Conservation (phyloP, 2,329 filamentous ascomycete species). For the Colletotrichum salicis region DNA sequence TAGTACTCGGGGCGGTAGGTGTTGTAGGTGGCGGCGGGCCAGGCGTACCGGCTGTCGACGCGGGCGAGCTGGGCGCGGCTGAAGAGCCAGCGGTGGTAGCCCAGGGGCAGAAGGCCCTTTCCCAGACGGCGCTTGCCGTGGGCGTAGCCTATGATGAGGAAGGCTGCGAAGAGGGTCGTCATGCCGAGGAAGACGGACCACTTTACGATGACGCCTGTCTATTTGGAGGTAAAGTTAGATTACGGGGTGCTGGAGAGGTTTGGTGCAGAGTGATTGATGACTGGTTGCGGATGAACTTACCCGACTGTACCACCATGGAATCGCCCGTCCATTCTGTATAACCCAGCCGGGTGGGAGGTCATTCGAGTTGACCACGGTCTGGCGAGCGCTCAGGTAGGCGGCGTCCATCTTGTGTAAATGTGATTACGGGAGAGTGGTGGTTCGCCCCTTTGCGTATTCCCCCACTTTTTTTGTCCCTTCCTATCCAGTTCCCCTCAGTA, state of each 20-base stretch:
- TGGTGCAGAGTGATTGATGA: conserved; percentile 1
- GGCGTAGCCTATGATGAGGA: conserved; percentile 74
- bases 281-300: conserved; percentile 24
- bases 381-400: conserved; percentile 29
- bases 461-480: background rate
- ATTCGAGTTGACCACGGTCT: conserved; percentile 26
- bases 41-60: conserved; percentile 61
- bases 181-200: conserved; percentile 76
- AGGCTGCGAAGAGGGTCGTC: conserved; percentile 66
- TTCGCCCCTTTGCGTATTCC: background rate
- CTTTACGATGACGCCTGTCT: conserved; percentile 75
- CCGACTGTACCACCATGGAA: conserved; percentile 42
- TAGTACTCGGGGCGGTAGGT: conserved; percentile 52
- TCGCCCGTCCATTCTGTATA: conserved; percentile 38
- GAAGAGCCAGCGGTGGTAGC: conserved; percentile 75
- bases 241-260: background rate
- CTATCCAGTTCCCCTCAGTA: background rate
- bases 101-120: conserved; percentile 72
- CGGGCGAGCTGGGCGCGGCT: conserved; percentile 56
- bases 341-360: conserved; percentile 41
- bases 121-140: conserved; percentile 76
- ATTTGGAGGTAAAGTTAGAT: conserved; percentile 20
- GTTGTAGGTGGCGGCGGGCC: conserved; percentile 48
- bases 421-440: background rate
- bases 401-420: conserved; percentile 8